Evolutionary conservation across 2,329 filamentous ascomycete species (phyloP), one percentile per base, ranked within the genome.

Genomic region (Bipolaris cookei): DNA sequence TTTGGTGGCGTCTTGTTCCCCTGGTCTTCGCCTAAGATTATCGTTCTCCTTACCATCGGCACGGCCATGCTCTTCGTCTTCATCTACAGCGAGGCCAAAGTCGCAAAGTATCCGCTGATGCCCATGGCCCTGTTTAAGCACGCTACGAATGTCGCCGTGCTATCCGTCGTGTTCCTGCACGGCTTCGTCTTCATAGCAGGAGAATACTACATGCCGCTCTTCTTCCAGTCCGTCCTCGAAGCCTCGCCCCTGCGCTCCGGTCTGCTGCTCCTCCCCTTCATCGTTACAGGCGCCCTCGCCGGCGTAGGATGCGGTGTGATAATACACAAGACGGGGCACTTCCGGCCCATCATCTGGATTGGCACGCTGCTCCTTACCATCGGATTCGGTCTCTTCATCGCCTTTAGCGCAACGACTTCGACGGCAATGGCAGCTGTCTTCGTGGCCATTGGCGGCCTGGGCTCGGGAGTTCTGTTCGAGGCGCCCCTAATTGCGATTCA

Each of bases 121-220:
- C 90, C 89, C 0, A 75, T 90, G 53, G 78, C 78, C 2, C 77
- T 91, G 0, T 90, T 91, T 74, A 76, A 75, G 1, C 77, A 79
- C 14, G 67, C 76, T 30, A 85, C 86, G 1, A 88, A 85, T 52
- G 70, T 85, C 10, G 87, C 87, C 0, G 79, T 81, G 3, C 80
- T 89, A n/a, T 66, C 76, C 1, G 78, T 84, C 1, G 74, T 74
- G 3, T 82, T 81, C 64, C 74, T 77, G 14, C 81, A 84, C 62
- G 78, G 79, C 13, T 81, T 82, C 61, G 80, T 72, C 14, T 74
- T 75, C 59, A 75, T 90, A 38, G 85, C 83, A 0, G 81, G 81
- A 1, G 84, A 86, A 47, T 92, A 90, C 74, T 92, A 90, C 66
- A 79, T 92, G 23, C 90, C 90, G 0, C 80, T 92, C 0, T 92